Evolutionary conservation across 805 yeast genomes (phyloP).

Genomic region (Myxozyma nipponensis): DNA sequence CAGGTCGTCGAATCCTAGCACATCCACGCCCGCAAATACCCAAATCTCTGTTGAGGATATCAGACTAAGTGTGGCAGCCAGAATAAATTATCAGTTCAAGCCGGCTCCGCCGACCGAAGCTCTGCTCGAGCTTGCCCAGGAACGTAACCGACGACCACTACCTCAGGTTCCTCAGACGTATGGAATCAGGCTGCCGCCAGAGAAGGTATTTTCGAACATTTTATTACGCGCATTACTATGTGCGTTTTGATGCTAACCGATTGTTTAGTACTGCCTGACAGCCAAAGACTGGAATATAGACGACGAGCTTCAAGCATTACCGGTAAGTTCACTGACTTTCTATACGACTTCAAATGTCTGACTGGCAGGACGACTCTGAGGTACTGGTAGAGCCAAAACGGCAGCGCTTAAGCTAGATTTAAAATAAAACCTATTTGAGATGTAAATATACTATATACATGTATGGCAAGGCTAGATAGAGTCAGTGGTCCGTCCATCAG

Average conservation of each 20-base stretch:
- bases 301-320: slow-evolving; percentile 41
- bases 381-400: background rate
- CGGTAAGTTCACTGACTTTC: background rate
- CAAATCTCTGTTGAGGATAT: slow-evolving; percentile 81
- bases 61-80: slow-evolving; percentile 85
- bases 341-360: background rate
- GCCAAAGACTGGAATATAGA: slow-evolving; percentile 69
- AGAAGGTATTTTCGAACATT: slow-evolving; percentile 41
- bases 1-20: slow-evolving; percentile 29
- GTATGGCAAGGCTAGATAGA: too few relatives aligned
- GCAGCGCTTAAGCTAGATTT: background rate
- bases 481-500: too few relatives aligned
- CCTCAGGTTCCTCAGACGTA: slow-evolving; percentile 81
- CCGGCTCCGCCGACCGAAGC: slow-evolving; percentile 94
- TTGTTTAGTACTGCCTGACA: slow-evolving; percentile 65
- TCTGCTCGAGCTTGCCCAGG: slow-evolving; percentile 84
- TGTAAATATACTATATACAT: too few relatives aligned
- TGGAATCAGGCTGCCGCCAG: slow-evolving; percentile 95
- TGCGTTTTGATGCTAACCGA: background rate
- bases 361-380: background rate
- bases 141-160: slow-evolving; percentile 79
- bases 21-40: slow-evolving; percentile 16
- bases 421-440: too few relatives aligned
- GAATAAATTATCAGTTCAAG: slow-evolving; percentile 93
- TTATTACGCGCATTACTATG: background rate